Base-by-base conservation (phyloP, 2,329 filamentous ascomycete species). In the Thyridium curvatum region DNA sequence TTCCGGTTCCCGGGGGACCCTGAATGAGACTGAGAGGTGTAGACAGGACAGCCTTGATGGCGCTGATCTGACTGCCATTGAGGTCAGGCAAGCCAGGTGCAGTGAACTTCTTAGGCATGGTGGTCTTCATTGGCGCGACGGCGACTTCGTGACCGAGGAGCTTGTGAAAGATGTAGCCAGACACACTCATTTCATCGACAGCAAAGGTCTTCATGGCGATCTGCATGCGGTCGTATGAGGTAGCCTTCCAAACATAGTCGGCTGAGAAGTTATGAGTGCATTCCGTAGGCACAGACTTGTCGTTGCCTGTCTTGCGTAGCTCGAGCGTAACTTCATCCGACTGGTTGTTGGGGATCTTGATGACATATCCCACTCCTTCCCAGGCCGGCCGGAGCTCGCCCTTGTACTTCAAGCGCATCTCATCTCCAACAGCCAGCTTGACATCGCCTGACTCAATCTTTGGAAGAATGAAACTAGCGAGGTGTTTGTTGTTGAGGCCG, bases 181-280 rank as follows among this genome's bases (percentile, higher is more conserved):
- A 97, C 32, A 98, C 91, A 55, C 90, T 96, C 84, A 94, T 86
- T 62, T 98, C 93, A 52, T 98, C 91, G 33, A 97, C 82, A 6
- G 93, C 93, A 58, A 98, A 98, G 0, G 88, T 97, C 72, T 96
- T 97, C 91, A 98, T 97, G 39, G 93, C 94, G 49, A 90, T 80
- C 62, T 98, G 93, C 93, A 98, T 98, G 46, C 93, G 90, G 56
- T 98, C 93, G 59, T 98, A 98, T 0, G 91, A 97, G 1, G 94
- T 98, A 12, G 94, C 93, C 61, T 98, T 98, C 93, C 93, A 98
- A 40, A 98, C 93, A 56, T 98, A 98, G 60, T 98, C 93, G 48
- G 91, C 93, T 13, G 89, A 95, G 65, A 98, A 98, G 62, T 96
- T 95, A 65, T 94, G 88, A 1, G 91, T 95, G 62, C 91, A 93